Base-by-base conservation (phyloP, 148 eudicot species). In the Hydrangea macrophylla region DNA sequence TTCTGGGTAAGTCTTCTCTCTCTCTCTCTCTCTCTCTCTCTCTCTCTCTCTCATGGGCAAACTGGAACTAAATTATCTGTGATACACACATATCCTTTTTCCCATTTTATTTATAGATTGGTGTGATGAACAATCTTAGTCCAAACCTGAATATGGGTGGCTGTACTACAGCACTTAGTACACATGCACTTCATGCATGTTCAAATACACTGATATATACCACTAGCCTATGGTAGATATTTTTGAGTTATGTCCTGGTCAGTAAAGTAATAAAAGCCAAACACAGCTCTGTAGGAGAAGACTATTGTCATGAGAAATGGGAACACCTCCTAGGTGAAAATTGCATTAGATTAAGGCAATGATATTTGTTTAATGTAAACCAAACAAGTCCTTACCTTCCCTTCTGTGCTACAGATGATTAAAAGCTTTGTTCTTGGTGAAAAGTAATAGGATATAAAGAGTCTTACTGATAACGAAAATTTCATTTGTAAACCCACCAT, bases 241-340 rank as follows among this genome's bases (percentile, higher is more conserved):
- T 8, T 42, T 8, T 42, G 0, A 11, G 1, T 42, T 42, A 42
- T 42, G 12, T 11, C 48, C 39, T 35, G 39, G 48, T 42, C 2
- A 42, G 15, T 1, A 42, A 15, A 6, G 15, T 42, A 35, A 13
- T n/a, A n/a, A 54, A 32, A 33, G 36, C 37, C 59, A 65, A 17
- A 37, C 10, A 55, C 15, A 26, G 32, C 23, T 24, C 9, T 55
- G 61, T 36, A 9, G 48, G 51, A 7, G 56, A 25, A 64, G 59
- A 36, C 57, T 31, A 17, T 76, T 76, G 80, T 76, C 72, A 62
- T 61, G 57, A 73, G 67, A 62, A 76, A 45, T 51, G 80, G 84
- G 78, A 80, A 70, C 80, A 76, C 8, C 42, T 71, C 58, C 54
- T 64, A 45, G 76, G 77, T 64, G 74, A 69, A 72, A 71, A 58